These are phyloP conservation scores for Paramecium biaurelia DNA, from an alignment of 73 alveolate species.

Conservation along the genomic window DNA sequence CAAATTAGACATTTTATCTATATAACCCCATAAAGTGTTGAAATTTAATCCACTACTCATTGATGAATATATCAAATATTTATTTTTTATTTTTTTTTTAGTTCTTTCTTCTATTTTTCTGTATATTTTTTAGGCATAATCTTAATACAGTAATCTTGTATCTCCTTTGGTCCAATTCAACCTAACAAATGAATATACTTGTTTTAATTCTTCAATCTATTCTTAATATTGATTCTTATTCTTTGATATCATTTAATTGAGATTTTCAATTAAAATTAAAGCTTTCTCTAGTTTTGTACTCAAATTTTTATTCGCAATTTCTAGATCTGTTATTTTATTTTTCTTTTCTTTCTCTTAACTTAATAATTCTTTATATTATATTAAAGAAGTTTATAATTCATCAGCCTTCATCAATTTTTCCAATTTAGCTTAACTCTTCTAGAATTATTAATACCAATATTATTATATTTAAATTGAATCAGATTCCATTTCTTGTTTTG, in stretches of 20 bases:
- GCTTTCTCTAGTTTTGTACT: neutral
- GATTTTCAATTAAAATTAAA: neutral
- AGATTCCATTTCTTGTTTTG: neutral
- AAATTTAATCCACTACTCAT: neutral
- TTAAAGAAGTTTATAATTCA: neutral
- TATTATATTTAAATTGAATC: neutral
- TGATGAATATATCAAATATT: neutral
- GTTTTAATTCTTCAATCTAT: neutral
- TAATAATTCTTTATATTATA: neutral
- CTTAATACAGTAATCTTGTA: neutral
- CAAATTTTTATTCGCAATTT: neutral
- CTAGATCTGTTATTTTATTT: neutral
- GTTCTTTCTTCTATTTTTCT: neutral
- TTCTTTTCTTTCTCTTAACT: neutral
- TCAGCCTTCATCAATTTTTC: neutral
- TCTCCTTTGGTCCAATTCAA: neutral
- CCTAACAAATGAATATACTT: neutral
- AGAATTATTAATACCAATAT: neutral
- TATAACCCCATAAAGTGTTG: neutral
- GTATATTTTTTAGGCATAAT: neutral
- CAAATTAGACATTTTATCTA: neutral
- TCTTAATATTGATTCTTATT: neutral
- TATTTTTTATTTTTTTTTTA: neutral
- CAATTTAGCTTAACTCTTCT: neutral
- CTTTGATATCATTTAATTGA: neutral